Conservation (phyloP, 2,329 filamentous ascomycete genomes). For the Teratosphaeria gauchensis region DNA sequence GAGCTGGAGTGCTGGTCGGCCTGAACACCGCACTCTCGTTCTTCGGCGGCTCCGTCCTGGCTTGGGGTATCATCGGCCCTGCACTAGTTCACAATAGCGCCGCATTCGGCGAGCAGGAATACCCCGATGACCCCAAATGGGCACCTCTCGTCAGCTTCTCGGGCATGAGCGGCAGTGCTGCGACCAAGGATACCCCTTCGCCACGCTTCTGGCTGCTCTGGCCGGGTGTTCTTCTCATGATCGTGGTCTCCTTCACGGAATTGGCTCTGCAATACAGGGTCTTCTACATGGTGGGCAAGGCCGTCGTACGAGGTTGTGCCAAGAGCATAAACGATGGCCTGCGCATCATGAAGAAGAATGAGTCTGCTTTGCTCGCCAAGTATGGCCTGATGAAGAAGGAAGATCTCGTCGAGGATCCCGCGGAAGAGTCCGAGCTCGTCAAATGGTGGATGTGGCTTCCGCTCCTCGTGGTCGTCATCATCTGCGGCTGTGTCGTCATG, state of each 20-base stretch:
- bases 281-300: slow-evolving; percentile 39
- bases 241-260: slow-evolving; percentile 34
- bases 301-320: slow-evolving; percentile 40
- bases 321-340: slow-evolving; percentile 32
- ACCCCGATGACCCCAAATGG: slow-evolving; percentile 9
- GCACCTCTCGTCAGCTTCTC: slow-evolving; percentile 25
- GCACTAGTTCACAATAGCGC: slow-evolving; percentile 41
- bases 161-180: slow-evolving; percentile 14
- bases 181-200: slow-evolving; percentile 35
- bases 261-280: slow-evolving; percentile 25
- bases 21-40: slow-evolving; percentile 50
- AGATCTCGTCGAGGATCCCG: slow-evolving; percentile 39
- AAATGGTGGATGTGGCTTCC: slow-evolving; percentile 42
- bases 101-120: slow-evolving; percentile 32
- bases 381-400: slow-evolving; percentile 29
- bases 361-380: slow-evolving; percentile 33
- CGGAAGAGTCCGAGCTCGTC: slow-evolving; percentile 36
- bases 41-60: slow-evolving; percentile 44
- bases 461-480: slow-evolving; percentile 35
- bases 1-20: slow-evolving; percentile 48
- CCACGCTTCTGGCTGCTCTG: slow-evolving; percentile 42
- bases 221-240: slow-evolving; percentile 38
- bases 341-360: slow-evolving; percentile 32
- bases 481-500: slow-evolving; percentile 42
- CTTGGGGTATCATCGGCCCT: slow-evolving; percentile 49